Base-by-base conservation (phyloP, 371 early-diverging fungal genomes). In the Apophysomyces sp. region DNA sequence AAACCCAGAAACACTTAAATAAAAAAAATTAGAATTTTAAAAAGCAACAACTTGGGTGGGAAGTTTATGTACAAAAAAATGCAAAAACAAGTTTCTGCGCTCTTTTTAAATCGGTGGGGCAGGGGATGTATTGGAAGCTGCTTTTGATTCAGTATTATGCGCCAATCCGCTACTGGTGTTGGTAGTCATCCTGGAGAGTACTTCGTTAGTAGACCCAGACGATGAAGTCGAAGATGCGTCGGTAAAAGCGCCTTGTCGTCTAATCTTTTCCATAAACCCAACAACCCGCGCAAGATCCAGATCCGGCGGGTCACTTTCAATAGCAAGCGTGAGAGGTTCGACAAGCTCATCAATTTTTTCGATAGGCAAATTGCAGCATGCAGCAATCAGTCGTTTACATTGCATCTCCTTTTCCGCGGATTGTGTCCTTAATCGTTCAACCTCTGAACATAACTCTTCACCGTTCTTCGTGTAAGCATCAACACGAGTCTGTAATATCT, bases 381-480 rank as follows among this genome's bases (percentile, higher is more conserved):
- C 84, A 7, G 91, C 86, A 67, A 93, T 90, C 39, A 93, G 80
- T n/a, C 81, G 79, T 68, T 86, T 85, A 71, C 89, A 92, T 32
- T 85, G 83, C 59, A 82, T 61, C 62, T 92, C 92, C 27, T 83
- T 81, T 28, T 84, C 83, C 27, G 69, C 60, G 6, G 80, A 73
- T 11, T 72, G 72, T 15, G 63, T 59, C 44, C 72, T 66, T 18
- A 80, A 36, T 12, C 64, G 61, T 2, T 67, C 66, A 16, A 87
- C 62, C 18, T 86, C 81, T 12, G 68, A 31, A 12, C 65, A 39
- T 3, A 88, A 67, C 4, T 71, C 72, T 5, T 70, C 72, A 7
- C 80, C 78, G 34, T 80, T 77, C 13, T 65, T 62, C 18, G 71
- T 63, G 61, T 86, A 85, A 9, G 84, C 83, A 3, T 61, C 65